Evolutionary conservation across 805 yeast genomes (phyloP), one percentile per base, ranked within the genome.

Genomic region (Tetrapisispora arboricola): DNA sequence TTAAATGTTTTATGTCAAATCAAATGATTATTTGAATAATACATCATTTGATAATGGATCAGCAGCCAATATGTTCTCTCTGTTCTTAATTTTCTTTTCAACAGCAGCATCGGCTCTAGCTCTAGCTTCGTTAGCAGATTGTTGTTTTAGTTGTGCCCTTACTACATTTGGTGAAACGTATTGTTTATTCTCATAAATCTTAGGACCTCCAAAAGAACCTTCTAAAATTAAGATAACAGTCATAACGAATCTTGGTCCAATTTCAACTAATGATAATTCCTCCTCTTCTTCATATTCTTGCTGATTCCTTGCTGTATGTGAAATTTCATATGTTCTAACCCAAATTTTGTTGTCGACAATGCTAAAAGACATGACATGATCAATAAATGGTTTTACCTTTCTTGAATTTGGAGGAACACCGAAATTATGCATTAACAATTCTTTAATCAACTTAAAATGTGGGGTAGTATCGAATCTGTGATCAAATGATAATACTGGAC

Each of bases 141-240:
- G 75, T 52, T 80, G 83, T 61, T 77, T 84, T 49, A 72, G 46
- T 69, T 88, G 96, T 11, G 98, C 85, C 70, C 98, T 83, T 30
- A 82, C 90, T 45, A 84, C 78, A 71, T 92, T 92, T 49, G 98
- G 98, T 45, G 95, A 84, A 36, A 92, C 95, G 64, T 84, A 92
- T 65, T 90, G 92, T 70, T 85, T 88, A 70, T 92, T 92, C 58
- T 92, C 97, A 65, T 85, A 92, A 49, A 92, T 87, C 72, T 88
- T 86, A 49, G 97, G 96, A 17, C 98, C 98, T 42, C 96, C 90
- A 55, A 92, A 92, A 1, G 96, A 86, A 37, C 98, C 98, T 68
- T 92, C 97, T 48, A 90, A 72, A 40, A 92, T 78, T 44, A 94
- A 80, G 51, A 92, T 88, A 48, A 82, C 79, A 3, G 97, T 90